These are phyloP conservation scores for Lactarius hengduanensis DNA, from an alignment of 768 basidiomycete genomes.

Conservation along the genomic window DNA sequence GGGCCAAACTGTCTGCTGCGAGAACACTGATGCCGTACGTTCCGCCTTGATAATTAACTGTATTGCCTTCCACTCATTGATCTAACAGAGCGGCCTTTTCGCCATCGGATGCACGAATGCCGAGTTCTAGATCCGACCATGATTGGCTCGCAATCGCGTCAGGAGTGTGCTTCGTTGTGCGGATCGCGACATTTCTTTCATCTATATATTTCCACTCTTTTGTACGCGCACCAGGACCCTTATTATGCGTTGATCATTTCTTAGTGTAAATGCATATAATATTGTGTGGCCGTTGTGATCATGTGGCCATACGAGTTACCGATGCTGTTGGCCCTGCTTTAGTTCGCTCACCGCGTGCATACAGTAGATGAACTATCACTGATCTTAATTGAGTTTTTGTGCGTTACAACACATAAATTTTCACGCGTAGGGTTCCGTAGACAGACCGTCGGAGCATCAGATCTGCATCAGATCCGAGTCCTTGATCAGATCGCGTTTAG, in stretches of 20 bases:
- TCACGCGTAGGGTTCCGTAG: neutral
- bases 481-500: neutral
- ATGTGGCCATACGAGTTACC: neutral
- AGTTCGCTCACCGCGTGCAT: neutral
- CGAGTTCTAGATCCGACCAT: no score
- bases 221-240: neutral
- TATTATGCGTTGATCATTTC: neutral
- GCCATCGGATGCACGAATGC: neutral
- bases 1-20: neutral
- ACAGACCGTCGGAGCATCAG: no score
- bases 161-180: neutral
- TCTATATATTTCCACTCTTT: constrained; percentile 17
- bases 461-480: no score
- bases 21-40: neutral
- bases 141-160: neutral
- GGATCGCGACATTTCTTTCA: constrained; percentile 4
- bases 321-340: neutral
- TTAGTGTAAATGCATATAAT: neutral
- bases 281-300: neutral
- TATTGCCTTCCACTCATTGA: neutral
- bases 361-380: neutral
- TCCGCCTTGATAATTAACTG: neutral
- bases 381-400: neutral
- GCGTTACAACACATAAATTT: neutral
- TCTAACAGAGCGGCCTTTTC: neutral